Evolutionary conservation across 345 rosid species (phyloP).

Genomic region (Populus tremula): DNA sequence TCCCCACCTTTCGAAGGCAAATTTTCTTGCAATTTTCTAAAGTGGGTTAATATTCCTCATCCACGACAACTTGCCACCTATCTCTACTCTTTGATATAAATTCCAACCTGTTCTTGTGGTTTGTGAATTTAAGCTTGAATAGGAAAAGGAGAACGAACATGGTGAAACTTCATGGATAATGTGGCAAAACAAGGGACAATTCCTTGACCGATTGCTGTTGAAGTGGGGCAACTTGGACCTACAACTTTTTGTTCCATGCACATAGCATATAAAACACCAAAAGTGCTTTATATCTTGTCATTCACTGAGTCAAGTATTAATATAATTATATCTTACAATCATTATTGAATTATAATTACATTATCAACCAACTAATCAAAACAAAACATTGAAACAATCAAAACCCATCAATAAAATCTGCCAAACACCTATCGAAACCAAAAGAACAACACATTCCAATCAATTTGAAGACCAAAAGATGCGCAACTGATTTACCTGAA

Average conservation of each 20-base stretch:
- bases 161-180: background rate
- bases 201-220: background rate
- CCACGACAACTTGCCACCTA: conserved; percentile 13
- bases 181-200: background rate
- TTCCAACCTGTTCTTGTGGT: background rate
- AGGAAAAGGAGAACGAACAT: background rate
- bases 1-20: conserved; percentile 36
- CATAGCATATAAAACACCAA: background rate
- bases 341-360: too few species aligned
- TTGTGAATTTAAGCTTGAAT: background rate
- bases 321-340: too few species aligned
- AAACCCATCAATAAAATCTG: conserved; percentile 8
- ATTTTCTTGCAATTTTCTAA: conserved; percentile 6
- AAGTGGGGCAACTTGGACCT: background rate
- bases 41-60: conserved; percentile 19
- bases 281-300: background rate
- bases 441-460: background rate
- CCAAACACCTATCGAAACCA: background rate
- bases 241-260: background rate
- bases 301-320: too few species aligned
- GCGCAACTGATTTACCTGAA: conserved; percentile 60
- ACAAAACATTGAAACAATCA: conserved; percentile 11
- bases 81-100: background rate
- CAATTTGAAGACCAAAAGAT: background rate
- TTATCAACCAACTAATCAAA: conserved; percentile 73